These are phyloP conservation scores for Xylaria bambusicola DNA, from an alignment of 495 filamentous ascomycete genomes.

Conservation along the genomic window DNA sequence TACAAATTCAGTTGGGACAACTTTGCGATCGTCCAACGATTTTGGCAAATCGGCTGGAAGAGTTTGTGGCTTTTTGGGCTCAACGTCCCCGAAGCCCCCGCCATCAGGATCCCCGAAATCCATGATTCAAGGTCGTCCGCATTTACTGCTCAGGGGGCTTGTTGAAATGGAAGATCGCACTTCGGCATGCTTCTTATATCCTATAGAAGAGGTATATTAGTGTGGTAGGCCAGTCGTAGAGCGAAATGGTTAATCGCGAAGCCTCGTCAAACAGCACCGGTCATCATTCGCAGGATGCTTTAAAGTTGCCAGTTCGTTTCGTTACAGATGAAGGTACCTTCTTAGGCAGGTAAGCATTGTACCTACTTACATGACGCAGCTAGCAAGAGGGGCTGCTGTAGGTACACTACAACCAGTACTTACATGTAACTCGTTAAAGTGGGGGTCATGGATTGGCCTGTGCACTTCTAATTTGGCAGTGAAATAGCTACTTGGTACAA, in stretches of 20 bases:
- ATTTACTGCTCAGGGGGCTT: slow-evolving; percentile 28
- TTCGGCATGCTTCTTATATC: slow-evolving; percentile 24
- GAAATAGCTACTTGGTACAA: neutral
- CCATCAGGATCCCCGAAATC: slow-evolving; percentile 57
- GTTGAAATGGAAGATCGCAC: slow-evolving; percentile 12
- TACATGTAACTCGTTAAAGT: neutral
- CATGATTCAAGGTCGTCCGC: slow-evolving; percentile 46
- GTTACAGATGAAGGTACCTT: neutral
- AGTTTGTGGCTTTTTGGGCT: slow-evolving; percentile 41
- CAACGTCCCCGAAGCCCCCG: slow-evolving; percentile 47
- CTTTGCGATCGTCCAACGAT: slow-evolving; percentile 84
- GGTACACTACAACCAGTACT: too few relatives aligned
- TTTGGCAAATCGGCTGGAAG: slow-evolving; percentile 88
- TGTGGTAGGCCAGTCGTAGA: neutral
- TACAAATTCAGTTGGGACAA: slow-evolving; percentile 53
- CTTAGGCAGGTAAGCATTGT: too few relatives aligned
- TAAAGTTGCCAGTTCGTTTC: neutral
- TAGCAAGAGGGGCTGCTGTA: neutral
- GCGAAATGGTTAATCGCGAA: neutral
- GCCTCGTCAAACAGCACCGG: neutral
- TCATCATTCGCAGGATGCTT: neutral
- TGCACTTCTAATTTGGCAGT: neutral
- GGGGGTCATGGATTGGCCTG: neutral
- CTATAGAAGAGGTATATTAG: neutral
- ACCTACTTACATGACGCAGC: neutral